Evolutionary conservation across 2,329 filamentous ascomycete species (phyloP), one percentile per base, ranked within the genome.

Genomic region (Sclerotinia borealis): DNA sequence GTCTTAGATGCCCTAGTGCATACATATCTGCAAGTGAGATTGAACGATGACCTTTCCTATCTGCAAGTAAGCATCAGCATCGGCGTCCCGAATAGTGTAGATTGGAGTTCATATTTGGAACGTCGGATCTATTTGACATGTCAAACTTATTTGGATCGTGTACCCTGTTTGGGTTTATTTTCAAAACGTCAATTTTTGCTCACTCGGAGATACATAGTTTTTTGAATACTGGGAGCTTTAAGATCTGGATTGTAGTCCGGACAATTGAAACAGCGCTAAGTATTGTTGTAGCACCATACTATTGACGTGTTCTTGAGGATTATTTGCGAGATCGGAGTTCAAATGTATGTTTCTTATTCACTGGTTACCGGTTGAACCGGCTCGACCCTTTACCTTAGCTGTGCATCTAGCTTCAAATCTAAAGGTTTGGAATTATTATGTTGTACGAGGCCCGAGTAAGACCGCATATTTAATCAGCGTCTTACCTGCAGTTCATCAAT

Each of bases 1-100:
- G n/a, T n/a, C n/a, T 13, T 45, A 13, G 15, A 22, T 34, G 1
- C 27, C 50, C 36, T 54, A 27, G 22, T 39, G 15, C 15, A 27
- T 39, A 55, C 15, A 27, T 39, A 55, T 58, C 39, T 58, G 39
- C 39, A 58, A 58, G 54, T 58, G n/a, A 58, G 54, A 58, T 45
- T 25, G 52, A 15, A 56, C 27, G 19, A 45, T 36, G 39, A 36
- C n/a, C 19, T 55, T 43, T 15, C 39, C 45, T 25, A 43, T 45
- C 19, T 34, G 29, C 48, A 34, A 22, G 13, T 45, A 13, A 25
- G 54, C 39, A 31, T 19, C n/a, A 1, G 54, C 39, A 31, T 19
- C n/a, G 1, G n/a, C 13, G 13, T 34, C 34, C 25, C 9, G 0
- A 17, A 45, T 25, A 34, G 29, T 19, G 6, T 2, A 22, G 19